These are phyloP conservation scores for Cyberlindnera euphorbiiphila DNA, from an alignment of 805 yeast genomes.

Conservation along the genomic window DNA sequence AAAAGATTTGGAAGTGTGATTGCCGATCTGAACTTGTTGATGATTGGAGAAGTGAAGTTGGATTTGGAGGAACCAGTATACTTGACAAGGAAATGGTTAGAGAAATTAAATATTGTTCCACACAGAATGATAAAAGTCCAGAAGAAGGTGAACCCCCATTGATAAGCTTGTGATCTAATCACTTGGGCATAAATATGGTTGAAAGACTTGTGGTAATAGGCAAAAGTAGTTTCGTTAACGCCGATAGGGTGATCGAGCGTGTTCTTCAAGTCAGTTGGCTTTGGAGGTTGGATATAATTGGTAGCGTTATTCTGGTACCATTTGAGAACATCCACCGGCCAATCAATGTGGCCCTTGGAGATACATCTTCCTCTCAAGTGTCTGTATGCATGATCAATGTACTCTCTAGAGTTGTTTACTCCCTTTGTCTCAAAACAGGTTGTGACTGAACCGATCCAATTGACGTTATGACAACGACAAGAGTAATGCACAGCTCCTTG, in stretches of 20 bases:
- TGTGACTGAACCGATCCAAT: slow-evolving; percentile 43
- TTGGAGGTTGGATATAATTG: slow-evolving; percentile 30
- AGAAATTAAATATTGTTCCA: slow-evolving; percentile 30
- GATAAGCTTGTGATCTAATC: slow-evolving; percentile 37
- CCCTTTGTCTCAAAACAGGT: slow-evolving; percentile 37
- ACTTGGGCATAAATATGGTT: slow-evolving; percentile 36
- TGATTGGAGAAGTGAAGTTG: slow-evolving; percentile 13
- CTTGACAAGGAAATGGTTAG: slow-evolving; percentile 26
- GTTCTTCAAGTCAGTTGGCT: slow-evolving; percentile 20
- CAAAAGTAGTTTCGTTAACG: slow-evolving; percentile 31
- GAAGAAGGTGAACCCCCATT: slow-evolving; percentile 43
- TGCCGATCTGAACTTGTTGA: slow-evolving; percentile 22
- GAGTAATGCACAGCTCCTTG: slow-evolving; percentile 32
- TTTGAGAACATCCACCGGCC: slow-evolving; percentile 33
- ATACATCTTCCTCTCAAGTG: slow-evolving; percentile 37
- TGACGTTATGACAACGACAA: slow-evolving; percentile 39
- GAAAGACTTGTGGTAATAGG: slow-evolving; percentile 33
- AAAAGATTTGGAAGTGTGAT: slow-evolving; percentile 29
- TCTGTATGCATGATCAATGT: slow-evolving; percentile 36
- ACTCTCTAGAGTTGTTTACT: slow-evolving; percentile 21
- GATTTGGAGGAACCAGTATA: slow-evolving; percentile 22
- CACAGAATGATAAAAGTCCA: slow-evolving; percentile 36
- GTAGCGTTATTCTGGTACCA: slow-evolving; percentile 35
- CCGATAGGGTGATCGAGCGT: slow-evolving; percentile 32
- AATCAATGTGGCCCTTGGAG: slow-evolving; percentile 32